These are phyloP conservation scores for Hortaea werneckii DNA, from an alignment of 2,329 filamentous ascomycete genomes.

Conservation along the genomic window DNA sequence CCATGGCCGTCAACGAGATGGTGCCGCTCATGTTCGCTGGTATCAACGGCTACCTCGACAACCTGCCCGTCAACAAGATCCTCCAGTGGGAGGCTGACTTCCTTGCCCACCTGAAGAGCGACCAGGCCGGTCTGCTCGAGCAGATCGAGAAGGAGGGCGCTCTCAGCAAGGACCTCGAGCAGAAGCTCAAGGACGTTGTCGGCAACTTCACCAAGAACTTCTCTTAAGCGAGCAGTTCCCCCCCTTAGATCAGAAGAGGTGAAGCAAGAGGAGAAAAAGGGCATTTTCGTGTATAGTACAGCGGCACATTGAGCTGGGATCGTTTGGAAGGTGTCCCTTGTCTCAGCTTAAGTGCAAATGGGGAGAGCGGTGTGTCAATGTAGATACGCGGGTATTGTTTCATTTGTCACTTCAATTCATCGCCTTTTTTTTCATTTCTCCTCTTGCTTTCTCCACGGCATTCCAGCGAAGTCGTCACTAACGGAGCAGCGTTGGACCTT, in stretches of 20 bases:
- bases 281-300: constrained; percentile 10
- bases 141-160: constrained; percentile 93
- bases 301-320: constrained; percentile 2
- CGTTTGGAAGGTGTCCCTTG: background rate
- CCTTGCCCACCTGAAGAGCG: constrained; percentile 81
- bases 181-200: constrained; percentile 68
- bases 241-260: background rate
- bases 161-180: constrained; percentile 88
- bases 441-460: too few relatives aligned
- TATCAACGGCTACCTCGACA: constrained; percentile 95
- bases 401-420: constrained; percentile 1
- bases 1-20: constrained; percentile 99
- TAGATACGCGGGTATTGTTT: constrained; percentile 4
- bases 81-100: constrained; percentile 91
- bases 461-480: too few relatives aligned
- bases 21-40: constrained; percentile 98
- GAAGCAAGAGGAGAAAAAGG: background rate
- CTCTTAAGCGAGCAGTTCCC: constrained; percentile 29
- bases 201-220: constrained; percentile 89
- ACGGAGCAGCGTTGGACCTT: too few relatives aligned
- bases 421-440: too few relatives aligned
- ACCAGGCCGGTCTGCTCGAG: constrained; percentile 72
- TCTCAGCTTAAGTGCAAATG: background rate
- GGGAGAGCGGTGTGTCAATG: constrained; percentile 1
- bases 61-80: constrained; percentile 81